Conservation (phyloP, 2,329 filamentous ascomycete species). For the Colletotrichum destructivum region DNA sequence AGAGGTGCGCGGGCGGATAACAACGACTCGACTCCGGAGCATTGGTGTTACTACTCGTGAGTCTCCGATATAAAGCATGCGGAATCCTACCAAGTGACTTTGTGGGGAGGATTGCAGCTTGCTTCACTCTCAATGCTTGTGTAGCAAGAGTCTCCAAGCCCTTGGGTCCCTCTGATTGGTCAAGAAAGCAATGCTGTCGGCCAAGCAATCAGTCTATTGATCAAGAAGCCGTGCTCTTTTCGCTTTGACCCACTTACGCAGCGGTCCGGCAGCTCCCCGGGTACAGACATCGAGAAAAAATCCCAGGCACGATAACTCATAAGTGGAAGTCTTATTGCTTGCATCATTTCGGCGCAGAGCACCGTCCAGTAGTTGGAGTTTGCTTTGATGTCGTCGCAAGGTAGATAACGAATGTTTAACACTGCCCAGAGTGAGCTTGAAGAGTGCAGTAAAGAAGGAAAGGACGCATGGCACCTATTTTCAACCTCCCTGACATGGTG, state of each 20-base stretch:
- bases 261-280: background rate
- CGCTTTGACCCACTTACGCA: background rate
- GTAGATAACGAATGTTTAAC: background rate
- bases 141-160: background rate
- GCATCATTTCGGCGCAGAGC: background rate
- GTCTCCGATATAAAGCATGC: background rate
- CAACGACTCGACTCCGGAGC: background rate
- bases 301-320: slow-evolving; percentile 1
- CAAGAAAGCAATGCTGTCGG: background rate
- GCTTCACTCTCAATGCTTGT: slow-evolving; percentile 5
- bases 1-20: background rate
- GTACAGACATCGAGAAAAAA: background rate
- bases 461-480: background rate
- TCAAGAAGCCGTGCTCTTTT: background rate
- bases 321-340: background rate
- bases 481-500: background rate
- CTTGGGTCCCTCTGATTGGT: background rate
- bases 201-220: background rate
- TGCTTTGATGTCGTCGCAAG: background rate
- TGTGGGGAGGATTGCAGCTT: background rate
- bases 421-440: background rate
- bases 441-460: background rate
- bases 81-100: background rate
- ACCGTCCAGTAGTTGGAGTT: background rate
- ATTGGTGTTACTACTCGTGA: background rate